Evolutionary conservation across 177 flowering plant species (phyloP).

Genomic region (Vitis hybrid): DNA sequence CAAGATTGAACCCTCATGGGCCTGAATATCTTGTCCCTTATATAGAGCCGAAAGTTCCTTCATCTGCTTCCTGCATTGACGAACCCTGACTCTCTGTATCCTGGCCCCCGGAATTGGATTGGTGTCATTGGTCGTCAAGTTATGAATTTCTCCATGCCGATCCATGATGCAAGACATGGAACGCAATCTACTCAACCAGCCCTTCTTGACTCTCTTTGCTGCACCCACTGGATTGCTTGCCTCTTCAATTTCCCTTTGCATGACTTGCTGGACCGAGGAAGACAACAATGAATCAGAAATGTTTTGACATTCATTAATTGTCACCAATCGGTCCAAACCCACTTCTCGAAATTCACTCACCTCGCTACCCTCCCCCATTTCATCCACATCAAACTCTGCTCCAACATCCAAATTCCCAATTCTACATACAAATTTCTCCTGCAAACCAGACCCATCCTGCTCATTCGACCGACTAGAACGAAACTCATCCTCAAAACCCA

Average conservation of each 20-base stretch:
- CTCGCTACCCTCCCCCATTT: slow-evolving; percentile 18
- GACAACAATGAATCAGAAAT: slow-evolving; percentile 15
- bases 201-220: slow-evolving; percentile 28
- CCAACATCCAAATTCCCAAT: slow-evolving; percentile 22
- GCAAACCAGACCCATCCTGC: slow-evolving; percentile 4
- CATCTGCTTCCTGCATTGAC: slow-evolving; percentile 30
- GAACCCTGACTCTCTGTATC: slow-evolving; percentile 54
- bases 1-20: slow-evolving; percentile 63
- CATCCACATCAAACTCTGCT: slow-evolving; percentile 12
- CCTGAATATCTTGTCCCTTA: slow-evolving; percentile 57
- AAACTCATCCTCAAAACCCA: slow-evolving; percentile 27
- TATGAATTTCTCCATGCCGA: slow-evolving; percentile 17
- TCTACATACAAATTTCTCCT: slow-evolving; percentile 13
- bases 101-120: slow-evolving; percentile 19
- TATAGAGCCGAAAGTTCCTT: slow-evolving; percentile 69
- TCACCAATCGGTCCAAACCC: neutral
- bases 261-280: slow-evolving; percentile 15
- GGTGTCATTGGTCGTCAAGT: slow-evolving; percentile 3
- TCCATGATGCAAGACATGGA: slow-evolving; percentile 37
- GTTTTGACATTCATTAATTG: slow-evolving; percentile 17
- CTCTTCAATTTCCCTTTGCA: slow-evolving; percentile 13
- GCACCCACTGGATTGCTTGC: slow-evolving; percentile 5
- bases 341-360: slow-evolving; percentile 11
- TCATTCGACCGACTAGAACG: slow-evolving; percentile 29
- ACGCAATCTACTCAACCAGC: slow-evolving; percentile 41